A percentile compares a stretch with the other conserved stretches of the same genome.
Evolutionary conservation across 139 green algal genomes (phyloP).

Genomic region (Eudorina sp.): DNA sequence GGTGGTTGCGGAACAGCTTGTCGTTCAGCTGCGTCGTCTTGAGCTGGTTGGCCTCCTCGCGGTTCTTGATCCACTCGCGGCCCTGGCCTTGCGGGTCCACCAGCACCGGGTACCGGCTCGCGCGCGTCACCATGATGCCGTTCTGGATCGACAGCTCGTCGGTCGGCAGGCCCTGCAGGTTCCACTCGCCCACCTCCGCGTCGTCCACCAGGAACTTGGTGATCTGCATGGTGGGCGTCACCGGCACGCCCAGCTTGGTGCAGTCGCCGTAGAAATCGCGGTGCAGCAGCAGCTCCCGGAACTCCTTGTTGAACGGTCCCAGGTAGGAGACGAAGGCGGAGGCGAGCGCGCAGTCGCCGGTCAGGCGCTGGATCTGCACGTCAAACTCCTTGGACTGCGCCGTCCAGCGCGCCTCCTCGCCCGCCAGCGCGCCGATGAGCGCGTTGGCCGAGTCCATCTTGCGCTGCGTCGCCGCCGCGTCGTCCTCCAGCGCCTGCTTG

Average conservation of each 20-base stretch:
- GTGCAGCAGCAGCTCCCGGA: constrained; percentile 90
- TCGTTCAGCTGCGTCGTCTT: constrained; percentile 88
- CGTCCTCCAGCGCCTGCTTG: constrained; percentile 93
- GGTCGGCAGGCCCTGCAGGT: constrained; percentile 90
- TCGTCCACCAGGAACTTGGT: constrained; percentile 95
- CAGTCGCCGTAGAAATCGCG: constrained; percentile 88
- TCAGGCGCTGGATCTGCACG: constrained; percentile 85
- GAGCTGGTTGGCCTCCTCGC: constrained; percentile 88
- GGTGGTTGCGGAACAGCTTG: constrained; percentile 88
- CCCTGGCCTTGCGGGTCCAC: constrained; percentile 92
- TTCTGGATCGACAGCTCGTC: constrained; percentile 97
- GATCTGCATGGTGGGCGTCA: constrained; percentile 85
- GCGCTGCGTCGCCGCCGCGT: constrained; percentile 86
- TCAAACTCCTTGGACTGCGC: constrained; percentile 91
- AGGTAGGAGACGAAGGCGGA: constrained; percentile 93
- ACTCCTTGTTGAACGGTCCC: constrained; percentile 96
- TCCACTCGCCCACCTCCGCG: constrained; percentile 92
- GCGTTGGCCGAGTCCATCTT: constrained; percentile 94
- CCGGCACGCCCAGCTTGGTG: constrained; percentile 78
- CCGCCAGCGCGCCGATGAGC: constrained; percentile 89
- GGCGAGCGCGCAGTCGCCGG: constrained; percentile 89
- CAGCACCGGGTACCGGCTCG: constrained; percentile 88
- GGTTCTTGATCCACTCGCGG: constrained; percentile 89
- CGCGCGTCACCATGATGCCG: constrained; percentile 93
- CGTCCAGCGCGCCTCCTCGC: constrained; percentile 94